These are phyloP conservation scores for Metarhizium humberi DNA, from an alignment of 2,329 filamentous ascomycete genomes.

Conservation along the genomic window DNA sequence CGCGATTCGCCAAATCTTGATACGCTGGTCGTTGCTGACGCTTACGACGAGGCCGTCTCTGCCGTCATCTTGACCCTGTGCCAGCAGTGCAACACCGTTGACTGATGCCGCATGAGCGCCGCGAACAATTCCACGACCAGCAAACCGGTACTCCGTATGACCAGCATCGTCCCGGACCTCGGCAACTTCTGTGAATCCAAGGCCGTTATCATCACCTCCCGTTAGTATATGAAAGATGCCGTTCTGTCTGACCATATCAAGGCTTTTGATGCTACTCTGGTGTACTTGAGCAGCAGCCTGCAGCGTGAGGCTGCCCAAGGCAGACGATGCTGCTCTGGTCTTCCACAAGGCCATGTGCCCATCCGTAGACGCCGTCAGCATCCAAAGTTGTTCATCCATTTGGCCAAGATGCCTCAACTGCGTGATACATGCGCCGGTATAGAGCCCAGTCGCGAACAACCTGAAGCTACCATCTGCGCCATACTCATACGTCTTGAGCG, in stretches of 20 bases:
- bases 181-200: conserved; percentile 44
- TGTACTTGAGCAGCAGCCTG: conserved; percentile 46
- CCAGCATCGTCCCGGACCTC: conserved; percentile 8
- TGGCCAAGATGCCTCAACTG: conserved; percentile 41
- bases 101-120: conserved; percentile 64
- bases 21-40: conserved; percentile 51
- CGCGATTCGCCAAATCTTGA: conserved; percentile 44
- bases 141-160: conserved; percentile 12
- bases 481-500: conserved; percentile 53
- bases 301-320: conserved; percentile 15
- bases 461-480: conserved; percentile 30
- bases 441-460: conserved; percentile 44
- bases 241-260: conserved; percentile 33
- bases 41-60: conserved; percentile 23
- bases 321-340: conserved; percentile 8
- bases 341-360: conserved; percentile 48
- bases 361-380: conserved; percentile 72
- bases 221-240: conserved; percentile 49
- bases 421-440: conserved; percentile 69
- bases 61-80: conserved; percentile 5
- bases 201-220: conserved; percentile 80
- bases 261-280: conserved; percentile 69
- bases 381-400: conserved; percentile 18
- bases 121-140: conserved; percentile 17
- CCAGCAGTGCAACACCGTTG: conserved; percentile 42